Conservation (phyloP, 2,329 filamentous ascomycete genomes). For the Fusarium paranaense region DNA sequence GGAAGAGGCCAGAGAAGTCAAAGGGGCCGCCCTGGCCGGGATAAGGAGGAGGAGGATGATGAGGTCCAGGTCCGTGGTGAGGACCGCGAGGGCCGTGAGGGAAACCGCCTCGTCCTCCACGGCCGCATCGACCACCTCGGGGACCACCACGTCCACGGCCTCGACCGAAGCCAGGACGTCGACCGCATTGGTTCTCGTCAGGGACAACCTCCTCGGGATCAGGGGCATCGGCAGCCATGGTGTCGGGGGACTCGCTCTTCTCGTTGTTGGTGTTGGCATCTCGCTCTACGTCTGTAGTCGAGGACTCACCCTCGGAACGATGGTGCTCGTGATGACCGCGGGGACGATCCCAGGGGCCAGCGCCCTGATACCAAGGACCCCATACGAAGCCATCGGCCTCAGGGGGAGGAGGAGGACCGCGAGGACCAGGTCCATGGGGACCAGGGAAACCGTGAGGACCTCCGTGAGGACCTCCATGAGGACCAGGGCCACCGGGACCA, state of each 20-base stretch:
- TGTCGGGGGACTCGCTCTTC: conserved; percentile 52
- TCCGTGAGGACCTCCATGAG: conserved; percentile 19
- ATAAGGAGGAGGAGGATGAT: conserved; percentile 28
- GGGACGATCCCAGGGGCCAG: conserved; percentile 38
- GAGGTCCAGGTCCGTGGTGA: conserved; percentile 40
- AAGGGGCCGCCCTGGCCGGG: conserved; percentile 42
- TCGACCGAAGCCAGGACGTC: conserved; percentile 36
- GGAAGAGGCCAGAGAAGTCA: conserved; percentile 55
- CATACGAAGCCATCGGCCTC: conserved; percentile 41
- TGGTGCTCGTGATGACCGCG: conserved; percentile 38
- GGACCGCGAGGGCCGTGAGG: conserved; percentile 29
- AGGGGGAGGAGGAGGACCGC: conserved; percentile 35
- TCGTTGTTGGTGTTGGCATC: conserved; percentile 43
- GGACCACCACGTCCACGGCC: conserved; percentile 38
- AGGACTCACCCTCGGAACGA: conserved; percentile 36
- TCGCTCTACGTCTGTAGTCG: conserved; percentile 38
- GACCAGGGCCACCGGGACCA: conserved; percentile 17
- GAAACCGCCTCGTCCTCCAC: conserved; percentile 37
- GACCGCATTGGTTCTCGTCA: conserved; percentile 45
- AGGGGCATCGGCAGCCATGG: conserved; percentile 44
- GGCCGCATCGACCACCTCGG: conserved; percentile 36
- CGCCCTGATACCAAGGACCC: conserved; percentile 42
- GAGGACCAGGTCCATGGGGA: conserved; percentile 19
- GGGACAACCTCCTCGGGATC: conserved; percentile 50
- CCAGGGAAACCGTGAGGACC: conserved; percentile 7